Percentiles rank a stretch among this genome's conserved stretches.
These are phyloP conservation scores for Cnidoscolus chayamansa DNA, from an alignment of 441 rosid species.

Conservation along the genomic window DNA sequence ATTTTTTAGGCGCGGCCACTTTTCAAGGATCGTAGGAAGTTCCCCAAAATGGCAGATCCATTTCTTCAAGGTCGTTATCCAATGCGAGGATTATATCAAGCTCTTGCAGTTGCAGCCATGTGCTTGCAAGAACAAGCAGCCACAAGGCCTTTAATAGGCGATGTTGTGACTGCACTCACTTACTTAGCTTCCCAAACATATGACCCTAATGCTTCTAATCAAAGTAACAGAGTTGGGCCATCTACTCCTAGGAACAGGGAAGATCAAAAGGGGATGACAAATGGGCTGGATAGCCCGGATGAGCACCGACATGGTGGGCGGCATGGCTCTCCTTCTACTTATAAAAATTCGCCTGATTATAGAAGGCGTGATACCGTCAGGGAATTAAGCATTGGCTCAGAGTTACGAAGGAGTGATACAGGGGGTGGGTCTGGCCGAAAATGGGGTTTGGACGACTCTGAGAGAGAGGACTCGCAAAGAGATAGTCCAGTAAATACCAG, in stretches of 20 bases:
- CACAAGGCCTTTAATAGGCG: slow-evolving; percentile 91
- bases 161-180: slow-evolving; percentile 92
- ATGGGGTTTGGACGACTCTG: slow-evolving; percentile 65
- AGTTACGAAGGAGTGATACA: slow-evolving; percentile 54
- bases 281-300: slow-evolving; percentile 78
- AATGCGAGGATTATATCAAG: slow-evolving; percentile 94
- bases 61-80: slow-evolving; percentile 85
- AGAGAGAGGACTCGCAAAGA: slow-evolving; percentile 61
- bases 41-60: slow-evolving; percentile 97
- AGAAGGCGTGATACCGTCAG: slow-evolving; percentile 61
- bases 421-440: slow-evolving; percentile 82
- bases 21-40: slow-evolving; percentile 93
- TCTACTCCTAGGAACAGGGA: slow-evolving; percentile 68
- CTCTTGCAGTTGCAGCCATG: slow-evolving; percentile 98
- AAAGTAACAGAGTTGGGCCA: slow-evolving; percentile 60
- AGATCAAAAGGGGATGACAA: slow-evolving; percentile 55
- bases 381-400: slow-evolving; percentile 55
- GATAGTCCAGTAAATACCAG: slow-evolving; percentile 66
- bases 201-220: slow-evolving; percentile 60
- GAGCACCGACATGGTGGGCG: slow-evolving; percentile 37
- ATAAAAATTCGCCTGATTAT: slow-evolving; percentile 81
- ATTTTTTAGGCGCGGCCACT: slow-evolving; percentile 83
- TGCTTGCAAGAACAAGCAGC: slow-evolving; percentile 98
- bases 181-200: slow-evolving; percentile 91
- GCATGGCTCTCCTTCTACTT: slow-evolving; percentile 67